Conservation (phyloP, 495 filamentous ascomycete species). For the Lasiosphaeria miniovina region DNA sequence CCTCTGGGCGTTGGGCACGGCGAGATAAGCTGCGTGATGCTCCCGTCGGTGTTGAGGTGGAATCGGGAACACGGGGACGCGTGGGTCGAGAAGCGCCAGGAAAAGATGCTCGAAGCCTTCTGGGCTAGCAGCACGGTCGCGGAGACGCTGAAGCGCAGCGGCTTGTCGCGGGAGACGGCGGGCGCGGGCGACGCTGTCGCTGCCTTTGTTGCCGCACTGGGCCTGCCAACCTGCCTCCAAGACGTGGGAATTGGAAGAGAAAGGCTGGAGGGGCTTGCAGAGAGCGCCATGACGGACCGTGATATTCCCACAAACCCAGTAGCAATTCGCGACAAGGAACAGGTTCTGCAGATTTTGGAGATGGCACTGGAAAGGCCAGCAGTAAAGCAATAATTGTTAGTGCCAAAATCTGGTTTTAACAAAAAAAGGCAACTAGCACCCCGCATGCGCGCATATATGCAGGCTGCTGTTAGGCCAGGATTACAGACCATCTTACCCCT, state of each 20-base stretch:
- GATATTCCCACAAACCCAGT: constrained; percentile 37
- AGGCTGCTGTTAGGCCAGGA: too few relatives aligned
- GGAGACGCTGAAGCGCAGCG: constrained; percentile 38
- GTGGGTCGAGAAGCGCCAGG: constrained; percentile 46
- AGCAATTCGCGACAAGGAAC: constrained; percentile 25
- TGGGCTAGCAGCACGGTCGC: constrained; percentile 44
- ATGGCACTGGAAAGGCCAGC: constrained; percentile 18
- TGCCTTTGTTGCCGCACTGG: constrained; percentile 31
- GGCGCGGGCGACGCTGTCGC: constrained; percentile 33
- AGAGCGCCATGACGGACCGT: constrained; percentile 36
- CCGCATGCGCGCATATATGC: too few relatives aligned
- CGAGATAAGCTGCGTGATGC: constrained; percentile 63
- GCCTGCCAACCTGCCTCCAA: constrained; percentile 29
- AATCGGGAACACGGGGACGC: constrained; percentile 42
- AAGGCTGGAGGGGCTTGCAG: constrained; percentile 31
- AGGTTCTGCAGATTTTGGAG: constrained; percentile 36
- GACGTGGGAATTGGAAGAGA: constrained; percentile 37
- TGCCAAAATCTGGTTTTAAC: neutral
- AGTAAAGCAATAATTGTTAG: neutral
- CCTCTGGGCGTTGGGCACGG: constrained; percentile 63
- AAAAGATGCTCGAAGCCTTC: constrained; percentile 46
- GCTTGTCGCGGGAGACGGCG: constrained; percentile 31
- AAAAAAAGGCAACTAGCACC: neutral
- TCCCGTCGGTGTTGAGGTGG: constrained; percentile 59
- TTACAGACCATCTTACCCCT: too few relatives aligned